A percentile compares a stretch with the other conserved stretches of the same genome.
Conservation (phyloP, 768 basidiomycete genomes). For the Mycena rosella region DNA sequence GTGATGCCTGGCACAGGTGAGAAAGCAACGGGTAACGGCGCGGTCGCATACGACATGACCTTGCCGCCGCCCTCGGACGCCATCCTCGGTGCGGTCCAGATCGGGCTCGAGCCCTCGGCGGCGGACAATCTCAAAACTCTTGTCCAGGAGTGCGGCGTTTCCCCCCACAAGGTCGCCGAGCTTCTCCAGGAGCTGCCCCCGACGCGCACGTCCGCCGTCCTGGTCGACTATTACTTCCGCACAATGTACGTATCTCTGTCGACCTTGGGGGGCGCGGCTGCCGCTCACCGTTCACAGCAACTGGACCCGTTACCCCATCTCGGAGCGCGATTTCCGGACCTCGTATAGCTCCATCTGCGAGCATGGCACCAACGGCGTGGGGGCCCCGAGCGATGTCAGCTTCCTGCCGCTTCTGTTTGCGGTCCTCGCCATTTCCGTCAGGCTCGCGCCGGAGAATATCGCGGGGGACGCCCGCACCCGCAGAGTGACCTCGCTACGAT, state of each 20-base stretch:
- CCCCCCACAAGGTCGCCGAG: constrained; percentile 91
- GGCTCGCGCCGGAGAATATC: constrained; percentile 88
- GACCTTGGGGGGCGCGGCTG: neutral
- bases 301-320: constrained; percentile 94
- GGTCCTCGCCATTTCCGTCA: constrained; percentile 87
- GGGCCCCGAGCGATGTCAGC: constrained; percentile 78
- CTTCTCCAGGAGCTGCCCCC: constrained; percentile 91
- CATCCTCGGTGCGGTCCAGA: constrained; percentile 59
- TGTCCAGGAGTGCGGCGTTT: constrained; percentile 93
- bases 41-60: constrained; percentile 12
- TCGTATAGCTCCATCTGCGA: constrained; percentile 75
- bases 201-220: constrained; percentile 76
- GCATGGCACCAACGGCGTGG: constrained; percentile 71
- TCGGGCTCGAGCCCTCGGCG: constrained; percentile 66
- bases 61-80: constrained; percentile 38
- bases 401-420: constrained; percentile 95
- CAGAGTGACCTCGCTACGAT: constrained; percentile 85
- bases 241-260: constrained; percentile 66
- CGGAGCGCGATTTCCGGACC: constrained; percentile 83
- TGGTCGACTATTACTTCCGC: constrained; percentile 86
- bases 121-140: constrained; percentile 88
- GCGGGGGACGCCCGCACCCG: constrained; percentile 83
- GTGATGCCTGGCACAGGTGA: constrained; percentile 56
- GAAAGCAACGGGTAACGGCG: neutral
- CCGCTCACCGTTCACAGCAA: constrained; percentile 65